These are phyloP conservation scores for Penicillium lagena DNA, from an alignment of 495 filamentous ascomycete species.

Conservation along the genomic window DNA sequence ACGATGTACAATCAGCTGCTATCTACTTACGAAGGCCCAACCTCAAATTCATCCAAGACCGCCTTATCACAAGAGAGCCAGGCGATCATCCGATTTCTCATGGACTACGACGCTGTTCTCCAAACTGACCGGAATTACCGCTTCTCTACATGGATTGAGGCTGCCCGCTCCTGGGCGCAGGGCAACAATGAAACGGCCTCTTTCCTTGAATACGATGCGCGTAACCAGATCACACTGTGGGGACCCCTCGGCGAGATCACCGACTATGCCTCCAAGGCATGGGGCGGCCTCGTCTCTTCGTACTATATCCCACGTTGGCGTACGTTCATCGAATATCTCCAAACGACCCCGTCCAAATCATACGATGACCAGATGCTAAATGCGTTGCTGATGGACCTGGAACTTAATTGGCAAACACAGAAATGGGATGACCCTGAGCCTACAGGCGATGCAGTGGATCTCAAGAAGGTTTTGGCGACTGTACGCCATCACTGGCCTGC, in stretches of 20 bases:
- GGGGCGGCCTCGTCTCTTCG: slow-evolving; percentile 39
- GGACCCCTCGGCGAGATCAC: slow-evolving; percentile 43
- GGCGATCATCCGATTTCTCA: slow-evolving; percentile 25
- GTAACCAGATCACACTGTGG: slow-evolving; percentile 50
- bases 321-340: slow-evolving; percentile 40
- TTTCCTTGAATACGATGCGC: slow-evolving; percentile 45
- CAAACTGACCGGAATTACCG: slow-evolving; percentile 37
- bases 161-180: slow-evolving; percentile 29
- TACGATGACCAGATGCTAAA: slow-evolving; percentile 30
- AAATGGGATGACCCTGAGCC: slow-evolving; percentile 14
- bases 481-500: slow-evolving; percentile 13
- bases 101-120: slow-evolving; percentile 37
- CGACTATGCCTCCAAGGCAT: slow-evolving; percentile 46
- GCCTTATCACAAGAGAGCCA: slow-evolving; percentile 17
- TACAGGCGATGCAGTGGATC: background rate
- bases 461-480: slow-evolving; percentile 13
- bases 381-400: slow-evolving; percentile 25
- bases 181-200: slow-evolving; percentile 17
- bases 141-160: slow-evolving; percentile 35
- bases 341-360: slow-evolving; percentile 14
- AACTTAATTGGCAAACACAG: slow-evolving; percentile 32
- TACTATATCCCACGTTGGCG: slow-evolving; percentile 46
- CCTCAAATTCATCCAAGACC: slow-evolving; percentile 5
- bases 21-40: slow-evolving; percentile 19
- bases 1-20: slow-evolving; percentile 31